phyloP scores from a whole-genome alignment of 2,329 filamentous ascomycete species.

The Diaporthe destruens region DNA sequence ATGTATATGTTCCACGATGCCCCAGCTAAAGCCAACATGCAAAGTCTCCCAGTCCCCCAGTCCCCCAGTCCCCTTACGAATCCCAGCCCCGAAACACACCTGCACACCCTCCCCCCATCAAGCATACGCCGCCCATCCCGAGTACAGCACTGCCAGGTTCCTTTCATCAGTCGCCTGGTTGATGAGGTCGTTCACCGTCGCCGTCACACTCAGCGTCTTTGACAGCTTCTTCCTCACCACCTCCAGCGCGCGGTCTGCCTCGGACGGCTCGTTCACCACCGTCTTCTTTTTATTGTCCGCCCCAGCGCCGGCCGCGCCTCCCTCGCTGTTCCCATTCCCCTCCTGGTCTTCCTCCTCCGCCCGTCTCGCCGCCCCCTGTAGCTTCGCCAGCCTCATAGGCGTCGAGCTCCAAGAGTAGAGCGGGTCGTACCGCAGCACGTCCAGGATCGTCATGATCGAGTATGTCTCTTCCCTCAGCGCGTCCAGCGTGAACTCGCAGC shows the following conservation, averaged over 20 bases:
- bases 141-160: constrained; percentile 92
- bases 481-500: constrained; percentile 97
- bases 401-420: constrained; percentile 96
- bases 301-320: constrained; percentile 48
- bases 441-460: constrained; percentile 98
- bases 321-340: constrained; percentile 50
- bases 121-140: constrained; percentile 64
- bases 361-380: constrained; percentile 70
- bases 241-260: constrained; percentile 91
- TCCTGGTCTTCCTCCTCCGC: constrained; percentile 54
- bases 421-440: constrained; percentile 97
- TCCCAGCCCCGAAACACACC: neutral
- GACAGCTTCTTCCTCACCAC: constrained; percentile 96
- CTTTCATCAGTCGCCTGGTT: constrained; percentile 94
- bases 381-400: constrained; percentile 72
- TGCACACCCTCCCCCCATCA: constrained; percentile 43
- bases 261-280: constrained; percentile 70
- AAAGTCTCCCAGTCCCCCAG: too few species aligned
- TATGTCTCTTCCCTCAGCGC: constrained; percentile 95
- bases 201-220: constrained; percentile 92
- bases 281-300: constrained; percentile 53
- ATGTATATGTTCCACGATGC: neutral
- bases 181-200: constrained; percentile 96
- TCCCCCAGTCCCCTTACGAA: neutral
- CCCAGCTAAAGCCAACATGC: neutral